Percentiles rank a stretch among this genome's conserved stretches.
phyloP scores from a whole-genome alignment of 2,329 filamentous ascomycete species.

The Mollisiaceae sp. region DNA sequence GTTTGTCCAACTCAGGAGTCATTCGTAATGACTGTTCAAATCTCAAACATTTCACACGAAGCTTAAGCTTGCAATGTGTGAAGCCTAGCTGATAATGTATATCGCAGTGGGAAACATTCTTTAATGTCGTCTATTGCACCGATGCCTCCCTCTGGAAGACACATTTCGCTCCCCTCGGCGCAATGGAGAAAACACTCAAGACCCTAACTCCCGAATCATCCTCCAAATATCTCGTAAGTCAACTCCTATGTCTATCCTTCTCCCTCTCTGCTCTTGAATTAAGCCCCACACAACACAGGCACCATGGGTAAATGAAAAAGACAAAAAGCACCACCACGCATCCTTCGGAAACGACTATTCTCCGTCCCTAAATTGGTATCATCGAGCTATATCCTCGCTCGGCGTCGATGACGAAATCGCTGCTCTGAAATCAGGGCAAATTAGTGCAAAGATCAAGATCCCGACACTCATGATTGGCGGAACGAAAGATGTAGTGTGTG shows the following conservation, averaged over 20 bases:
- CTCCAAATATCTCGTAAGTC: constrained; percentile 1
- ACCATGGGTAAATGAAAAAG: constrained; percentile 18
- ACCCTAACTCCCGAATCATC: constrained; percentile 1
- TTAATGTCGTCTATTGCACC: constrained; percentile 24
- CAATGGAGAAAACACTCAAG: constrained; percentile 9
- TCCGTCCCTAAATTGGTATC: constrained; percentile 28
- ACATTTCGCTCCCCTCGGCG: constrained; percentile 20
- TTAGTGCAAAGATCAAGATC: constrained; percentile 22
- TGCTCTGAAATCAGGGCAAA: constrained; percentile 20
- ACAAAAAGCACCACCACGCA: constrained; percentile 20
- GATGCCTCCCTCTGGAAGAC: constrained; percentile 17
- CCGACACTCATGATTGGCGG: constrained; percentile 30
- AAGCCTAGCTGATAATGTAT: background rate
- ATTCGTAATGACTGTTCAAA: too few relatives aligned
- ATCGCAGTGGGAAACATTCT: constrained; percentile 27
- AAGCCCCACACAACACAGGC: background rate
- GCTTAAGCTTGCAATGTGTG: background rate
- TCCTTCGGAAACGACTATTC: constrained; percentile 25
- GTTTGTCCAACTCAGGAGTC: too few relatives aligned
- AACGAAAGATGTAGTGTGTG: constrained; percentile 26
- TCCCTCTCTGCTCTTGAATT: background rate
- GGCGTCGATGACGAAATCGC: constrained; percentile 26
- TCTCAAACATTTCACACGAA: background rate
- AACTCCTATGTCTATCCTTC: background rate
- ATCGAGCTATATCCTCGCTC: constrained; percentile 22